Evolutionary conservation across 257 asterid species (phyloP).

Genomic region (Solanum tarijense): DNA sequence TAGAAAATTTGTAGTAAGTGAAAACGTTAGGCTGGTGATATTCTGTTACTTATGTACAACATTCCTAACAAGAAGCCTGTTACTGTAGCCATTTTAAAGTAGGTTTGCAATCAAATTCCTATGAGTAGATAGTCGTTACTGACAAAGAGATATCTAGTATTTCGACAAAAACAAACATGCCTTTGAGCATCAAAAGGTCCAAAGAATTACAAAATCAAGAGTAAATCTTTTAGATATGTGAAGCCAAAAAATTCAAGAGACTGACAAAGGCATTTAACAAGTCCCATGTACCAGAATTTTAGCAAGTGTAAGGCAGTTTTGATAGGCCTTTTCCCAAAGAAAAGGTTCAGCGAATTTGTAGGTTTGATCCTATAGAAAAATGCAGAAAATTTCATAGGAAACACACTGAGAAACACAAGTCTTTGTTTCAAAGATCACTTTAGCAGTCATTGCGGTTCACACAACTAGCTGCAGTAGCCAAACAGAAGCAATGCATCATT

Average conservation of each 20-base stretch:
- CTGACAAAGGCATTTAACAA: neutral
- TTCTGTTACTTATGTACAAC: neutral
- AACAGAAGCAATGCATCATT: neutral
- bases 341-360: neutral
- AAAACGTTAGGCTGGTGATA: neutral
- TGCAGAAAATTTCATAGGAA: neutral
- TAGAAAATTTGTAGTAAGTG: neutral
- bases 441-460: neutral
- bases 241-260: neutral
- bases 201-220: neutral
- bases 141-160: neutral
- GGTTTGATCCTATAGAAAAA: neutral
- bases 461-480: neutral
- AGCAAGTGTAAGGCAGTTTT: neutral
- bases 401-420: neutral
- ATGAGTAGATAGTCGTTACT: neutral
- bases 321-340: neutral
- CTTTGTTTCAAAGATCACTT: neutral
- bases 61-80: neutral
- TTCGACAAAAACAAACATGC: neutral
- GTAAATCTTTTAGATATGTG: neutral
- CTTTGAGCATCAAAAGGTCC: neutral
- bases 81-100: neutral
- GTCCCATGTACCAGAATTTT: neutral
- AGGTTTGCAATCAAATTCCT: neutral